Conservation (phyloP, 2,329 filamentous ascomycete genomes). For the Phialophora chinensis region DNA sequence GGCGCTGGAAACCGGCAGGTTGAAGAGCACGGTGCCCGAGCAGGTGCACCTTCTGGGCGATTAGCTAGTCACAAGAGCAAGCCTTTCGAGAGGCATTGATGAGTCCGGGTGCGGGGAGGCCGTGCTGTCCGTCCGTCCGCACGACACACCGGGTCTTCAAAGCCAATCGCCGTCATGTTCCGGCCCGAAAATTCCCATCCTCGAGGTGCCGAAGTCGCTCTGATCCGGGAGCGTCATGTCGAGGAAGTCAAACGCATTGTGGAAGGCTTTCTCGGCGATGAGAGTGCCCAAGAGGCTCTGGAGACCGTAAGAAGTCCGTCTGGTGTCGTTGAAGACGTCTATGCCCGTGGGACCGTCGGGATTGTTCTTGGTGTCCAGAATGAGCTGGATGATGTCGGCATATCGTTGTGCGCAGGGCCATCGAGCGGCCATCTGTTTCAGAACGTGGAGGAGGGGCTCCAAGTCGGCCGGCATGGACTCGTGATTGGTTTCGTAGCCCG, state of each 20-base stretch:
- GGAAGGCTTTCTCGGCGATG: conserved; percentile 5
- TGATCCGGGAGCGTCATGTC: conserved; percentile 16
- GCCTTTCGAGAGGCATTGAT: neutral
- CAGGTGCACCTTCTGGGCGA: conserved; percentile 20
- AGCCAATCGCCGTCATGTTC: conserved; percentile 25
- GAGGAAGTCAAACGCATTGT: conserved; percentile 22
- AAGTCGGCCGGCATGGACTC: conserved; percentile 18
- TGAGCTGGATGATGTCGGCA: conserved; percentile 25
- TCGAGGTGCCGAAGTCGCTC: conserved; percentile 11
- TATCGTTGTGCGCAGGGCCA: conserved; percentile 24
- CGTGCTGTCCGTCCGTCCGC: neutral
- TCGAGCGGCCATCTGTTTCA: conserved; percentile 22
- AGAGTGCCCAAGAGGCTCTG: conserved; percentile 19
- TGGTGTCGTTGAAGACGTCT: conserved; percentile 26
- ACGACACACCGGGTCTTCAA: neutral
- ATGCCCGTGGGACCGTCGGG: conserved; percentile 21
- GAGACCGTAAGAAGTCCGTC: conserved; percentile 25
- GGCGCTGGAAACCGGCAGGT: conserved; percentile 16
- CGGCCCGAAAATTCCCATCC: conserved; percentile 17
- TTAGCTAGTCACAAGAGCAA: neutral
- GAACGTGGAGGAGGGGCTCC: conserved; percentile 19
- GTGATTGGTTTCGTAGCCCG: conserved; percentile 19
- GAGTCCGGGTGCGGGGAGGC: neutral
- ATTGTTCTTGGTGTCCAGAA: conserved; percentile 24
- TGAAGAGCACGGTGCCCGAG: conserved; percentile 17